Conservation (phyloP, 805 yeast genomes). For the Lachancea fermentati region DNA sequence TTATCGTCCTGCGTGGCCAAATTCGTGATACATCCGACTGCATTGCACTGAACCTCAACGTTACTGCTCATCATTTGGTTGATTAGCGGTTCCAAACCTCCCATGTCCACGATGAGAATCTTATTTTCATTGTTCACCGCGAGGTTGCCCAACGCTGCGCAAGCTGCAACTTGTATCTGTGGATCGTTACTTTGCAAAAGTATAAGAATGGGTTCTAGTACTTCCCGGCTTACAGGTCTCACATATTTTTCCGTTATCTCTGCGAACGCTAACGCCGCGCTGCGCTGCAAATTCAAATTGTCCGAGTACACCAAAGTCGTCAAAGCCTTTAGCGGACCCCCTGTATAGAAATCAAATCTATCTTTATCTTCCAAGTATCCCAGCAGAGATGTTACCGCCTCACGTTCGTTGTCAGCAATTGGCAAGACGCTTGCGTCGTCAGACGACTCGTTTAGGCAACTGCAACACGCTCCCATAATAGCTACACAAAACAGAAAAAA, state of each 20-base stretch:
- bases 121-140: constrained; percentile 97
- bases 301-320: constrained; percentile 92
- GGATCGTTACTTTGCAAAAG: constrained; percentile 81
- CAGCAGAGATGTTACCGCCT: constrained; percentile 85
- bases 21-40: constrained; percentile 97
- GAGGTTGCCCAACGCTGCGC: constrained; percentile 96
- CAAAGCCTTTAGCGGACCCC: constrained; percentile 75
- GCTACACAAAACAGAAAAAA: too few species aligned
- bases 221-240: constrained; percentile 83
- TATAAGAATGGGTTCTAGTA: constrained; percentile 86
- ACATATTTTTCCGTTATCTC: constrained; percentile 97
- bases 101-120: constrained; percentile 92
- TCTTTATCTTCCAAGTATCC: constrained; percentile 78
- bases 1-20: constrained; percentile 97
- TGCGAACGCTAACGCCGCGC: constrained; percentile 97
- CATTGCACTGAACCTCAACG: constrained; percentile 97
- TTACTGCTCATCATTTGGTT: constrained; percentile 97
- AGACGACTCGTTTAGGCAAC: constrained; percentile 36
- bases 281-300: constrained; percentile 88
- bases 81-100: constrained; percentile 92
- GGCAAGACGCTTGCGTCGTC: constrained; percentile 55
- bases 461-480: constrained; percentile 49
- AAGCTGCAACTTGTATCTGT: constrained; percentile 97
- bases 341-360: constrained; percentile 81
- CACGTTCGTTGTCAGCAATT: constrained; percentile 94